A percentile compares a stretch with the other conserved stretches of the same genome.
These are phyloP conservation scores for Persicaria tinctoria DNA, from an alignment of 148 eudicot species.

Conservation along the genomic window DNA sequence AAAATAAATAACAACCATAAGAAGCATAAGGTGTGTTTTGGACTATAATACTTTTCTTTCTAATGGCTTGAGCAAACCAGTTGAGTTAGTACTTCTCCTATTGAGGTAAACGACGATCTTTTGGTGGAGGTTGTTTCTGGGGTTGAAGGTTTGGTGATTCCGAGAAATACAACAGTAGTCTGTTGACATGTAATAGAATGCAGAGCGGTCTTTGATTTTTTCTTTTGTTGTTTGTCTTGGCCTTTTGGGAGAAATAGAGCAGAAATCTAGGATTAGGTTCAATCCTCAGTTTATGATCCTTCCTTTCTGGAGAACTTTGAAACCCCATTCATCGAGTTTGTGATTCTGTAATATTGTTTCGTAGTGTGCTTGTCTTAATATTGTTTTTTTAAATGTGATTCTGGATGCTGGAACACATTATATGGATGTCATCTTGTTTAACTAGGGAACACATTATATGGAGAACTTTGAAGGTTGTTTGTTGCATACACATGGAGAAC, in stretches of 20 bases:
- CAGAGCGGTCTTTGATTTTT: background rate
- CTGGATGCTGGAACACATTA: background rate
- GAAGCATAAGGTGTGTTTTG: too few relatives aligned
- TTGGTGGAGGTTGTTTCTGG: too few relatives aligned
- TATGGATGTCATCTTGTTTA: too few relatives aligned
- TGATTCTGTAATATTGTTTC: background rate
- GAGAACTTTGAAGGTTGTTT: too few relatives aligned
- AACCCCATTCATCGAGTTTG: background rate
- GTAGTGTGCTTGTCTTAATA: background rate
- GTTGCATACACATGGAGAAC: too few relatives aligned
- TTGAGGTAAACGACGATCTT: too few relatives aligned
- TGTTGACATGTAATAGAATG: conserved; percentile 79
- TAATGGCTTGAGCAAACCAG: too few relatives aligned
- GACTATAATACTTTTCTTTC: too few relatives aligned
- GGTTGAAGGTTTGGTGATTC: conserved; percentile 69
- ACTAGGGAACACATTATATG: too few relatives aligned
- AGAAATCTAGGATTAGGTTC: background rate
- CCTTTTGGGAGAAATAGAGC: background rate
- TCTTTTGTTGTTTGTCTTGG: background rate
- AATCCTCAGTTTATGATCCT: background rate
- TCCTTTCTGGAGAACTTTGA: conserved; percentile 1
- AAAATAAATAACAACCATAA: too few relatives aligned
- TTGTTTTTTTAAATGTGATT: background rate
- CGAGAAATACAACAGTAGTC: conserved; percentile 59
- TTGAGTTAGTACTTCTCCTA: too few relatives aligned